Conservation (phyloP, 73 alveolate species). For the Uronychia binucleata region DNA sequence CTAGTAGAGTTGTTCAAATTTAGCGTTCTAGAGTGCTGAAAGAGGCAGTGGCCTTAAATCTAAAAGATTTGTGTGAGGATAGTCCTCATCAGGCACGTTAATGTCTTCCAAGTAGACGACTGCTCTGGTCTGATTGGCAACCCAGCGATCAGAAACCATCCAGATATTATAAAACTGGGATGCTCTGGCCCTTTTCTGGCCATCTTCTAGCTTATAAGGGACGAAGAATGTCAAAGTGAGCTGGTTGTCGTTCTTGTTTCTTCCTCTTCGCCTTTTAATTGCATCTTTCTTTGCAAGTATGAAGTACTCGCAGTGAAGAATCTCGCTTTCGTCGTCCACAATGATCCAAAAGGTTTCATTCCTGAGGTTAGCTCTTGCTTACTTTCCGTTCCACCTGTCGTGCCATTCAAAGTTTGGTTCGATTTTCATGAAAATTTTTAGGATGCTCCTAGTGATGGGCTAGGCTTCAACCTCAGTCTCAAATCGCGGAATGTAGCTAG, state of each 20-base stretch:
- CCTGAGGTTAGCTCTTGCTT: background rate
- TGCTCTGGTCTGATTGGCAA: slow-evolving; percentile 57
- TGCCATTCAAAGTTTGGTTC: slow-evolving; percentile 73
- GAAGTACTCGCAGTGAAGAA: slow-evolving; percentile 96
- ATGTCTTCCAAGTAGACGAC: slow-evolving; percentile 82
- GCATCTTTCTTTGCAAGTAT: slow-evolving; percentile 81
- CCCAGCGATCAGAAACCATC: slow-evolving; percentile 94
- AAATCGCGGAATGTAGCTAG: slow-evolving; percentile 90
- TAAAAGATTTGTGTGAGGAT: slow-evolving; percentile 93
- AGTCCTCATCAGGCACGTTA: slow-evolving; percentile 92
- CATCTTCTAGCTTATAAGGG: slow-evolving; percentile 90
- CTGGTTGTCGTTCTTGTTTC: slow-evolving; percentile 49
- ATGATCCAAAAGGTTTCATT: slow-evolving; percentile 92
- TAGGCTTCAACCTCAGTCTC: slow-evolving; percentile 84
- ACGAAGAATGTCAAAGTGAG: slow-evolving; percentile 85
- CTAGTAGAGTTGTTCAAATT: slow-evolving; percentile 89
- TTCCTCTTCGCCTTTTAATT: slow-evolving; percentile 56
- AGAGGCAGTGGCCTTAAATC: slow-evolving; percentile 97
- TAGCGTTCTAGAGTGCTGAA: slow-evolving; percentile 90
- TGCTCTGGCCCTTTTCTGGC: slow-evolving; percentile 65
- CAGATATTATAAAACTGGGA: slow-evolving; percentile 77
- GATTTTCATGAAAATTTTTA: slow-evolving; percentile 58
- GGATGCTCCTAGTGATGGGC: slow-evolving; percentile 98
- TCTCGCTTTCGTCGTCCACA: slow-evolving; percentile 93
- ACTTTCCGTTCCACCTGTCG: slow-evolving; percentile 93